Conservation (phyloP, 192 early-diverging fungal species). For the Entomortierella beljakovae region DNA sequence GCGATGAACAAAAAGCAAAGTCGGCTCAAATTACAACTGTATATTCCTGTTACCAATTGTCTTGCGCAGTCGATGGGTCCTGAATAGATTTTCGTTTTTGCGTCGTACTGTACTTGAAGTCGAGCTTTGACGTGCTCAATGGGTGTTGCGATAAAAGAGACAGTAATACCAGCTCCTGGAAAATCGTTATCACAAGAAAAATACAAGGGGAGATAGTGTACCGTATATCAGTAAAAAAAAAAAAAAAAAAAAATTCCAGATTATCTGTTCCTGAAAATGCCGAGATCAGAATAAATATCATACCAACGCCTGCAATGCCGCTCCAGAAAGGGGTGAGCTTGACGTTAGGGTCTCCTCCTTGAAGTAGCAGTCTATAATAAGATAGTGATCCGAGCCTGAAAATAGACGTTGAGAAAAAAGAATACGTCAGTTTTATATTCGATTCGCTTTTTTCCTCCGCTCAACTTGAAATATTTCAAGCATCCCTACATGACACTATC, state of each 20-base stretch:
- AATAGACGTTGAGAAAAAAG: neutral
- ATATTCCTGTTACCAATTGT: constrained; percentile 63
- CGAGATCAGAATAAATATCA: neutral
- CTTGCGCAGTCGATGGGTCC: constrained; percentile 90
- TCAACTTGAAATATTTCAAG: neutral
- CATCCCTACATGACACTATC: constrained; percentile 73
- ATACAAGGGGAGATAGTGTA: too few relatives aligned
- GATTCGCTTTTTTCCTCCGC: neutral
- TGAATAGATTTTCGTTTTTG: constrained; percentile 73
- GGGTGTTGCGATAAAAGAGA: constrained; percentile 84
- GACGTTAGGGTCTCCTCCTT: constrained; percentile 69
- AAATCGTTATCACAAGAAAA: neutral
- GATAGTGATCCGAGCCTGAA: constrained; percentile 85
- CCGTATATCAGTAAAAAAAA: too few relatives aligned
- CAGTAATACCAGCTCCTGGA: constrained; percentile 78
- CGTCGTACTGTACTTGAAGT: constrained; percentile 83
- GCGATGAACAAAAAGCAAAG: too few relatives aligned
- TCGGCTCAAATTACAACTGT: neutral
- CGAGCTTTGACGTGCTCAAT: constrained; percentile 80
- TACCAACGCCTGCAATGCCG: constrained; percentile 71
- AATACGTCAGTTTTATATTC: neutral
- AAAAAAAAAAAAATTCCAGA: too few relatives aligned
- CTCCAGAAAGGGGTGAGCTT: constrained; percentile 76
- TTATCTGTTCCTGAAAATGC: too few relatives aligned
- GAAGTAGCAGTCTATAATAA: constrained; percentile 79